Conservation (phyloP, 192 early-diverging fungal genomes). For the Irineochytrium annulatum region DNA sequence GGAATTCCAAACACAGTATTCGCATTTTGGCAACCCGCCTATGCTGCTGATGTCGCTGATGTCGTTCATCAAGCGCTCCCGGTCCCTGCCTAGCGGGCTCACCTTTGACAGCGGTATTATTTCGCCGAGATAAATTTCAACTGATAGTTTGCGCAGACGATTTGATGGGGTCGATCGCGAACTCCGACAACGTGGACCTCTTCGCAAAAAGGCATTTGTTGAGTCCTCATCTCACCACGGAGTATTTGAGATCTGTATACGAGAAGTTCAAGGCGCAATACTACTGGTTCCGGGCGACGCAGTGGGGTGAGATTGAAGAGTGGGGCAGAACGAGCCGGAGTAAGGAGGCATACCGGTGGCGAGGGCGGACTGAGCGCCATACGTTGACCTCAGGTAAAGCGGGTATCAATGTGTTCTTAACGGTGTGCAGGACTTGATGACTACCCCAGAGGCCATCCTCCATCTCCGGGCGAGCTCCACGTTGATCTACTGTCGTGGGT, state of each 20-base stretch:
- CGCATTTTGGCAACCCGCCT: conserved; percentile 90
- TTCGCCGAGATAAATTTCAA: not conserved
- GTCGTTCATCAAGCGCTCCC: conserved; percentile 58
- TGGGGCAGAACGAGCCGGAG: conserved; percentile 40
- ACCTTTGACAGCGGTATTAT: too few relatives aligned
- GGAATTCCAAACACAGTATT: conserved; percentile 91
- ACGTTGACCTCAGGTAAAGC: conserved; percentile 74
- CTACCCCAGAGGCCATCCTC: conserved; percentile 77
- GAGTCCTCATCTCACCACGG: conserved; percentile 33
- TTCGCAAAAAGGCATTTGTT: conserved; percentile 32
- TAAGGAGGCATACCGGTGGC: conserved; percentile 83
- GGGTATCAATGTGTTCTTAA: not conserved
- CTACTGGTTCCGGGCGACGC: conserved; percentile 76
- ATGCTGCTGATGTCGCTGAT: conserved; percentile 72
- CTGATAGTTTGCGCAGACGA: not conserved
- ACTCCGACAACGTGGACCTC: conserved; percentile 1
- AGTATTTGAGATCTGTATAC: conserved; percentile 48
- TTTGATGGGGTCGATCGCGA: conserved; percentile 9
- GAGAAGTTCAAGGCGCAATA: conserved; percentile 65
- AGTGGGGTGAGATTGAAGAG: conserved; percentile 59
- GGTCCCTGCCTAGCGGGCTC: too few relatives aligned
- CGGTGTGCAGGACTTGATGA: conserved; percentile 79
- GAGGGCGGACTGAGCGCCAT: conserved; percentile 78
- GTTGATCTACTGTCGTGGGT: conserved; percentile 80
- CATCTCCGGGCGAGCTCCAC: conserved; percentile 71